phyloP scores from a whole-genome alignment of 331 rosid species.

The Pyracantha coccinea region DNA sequence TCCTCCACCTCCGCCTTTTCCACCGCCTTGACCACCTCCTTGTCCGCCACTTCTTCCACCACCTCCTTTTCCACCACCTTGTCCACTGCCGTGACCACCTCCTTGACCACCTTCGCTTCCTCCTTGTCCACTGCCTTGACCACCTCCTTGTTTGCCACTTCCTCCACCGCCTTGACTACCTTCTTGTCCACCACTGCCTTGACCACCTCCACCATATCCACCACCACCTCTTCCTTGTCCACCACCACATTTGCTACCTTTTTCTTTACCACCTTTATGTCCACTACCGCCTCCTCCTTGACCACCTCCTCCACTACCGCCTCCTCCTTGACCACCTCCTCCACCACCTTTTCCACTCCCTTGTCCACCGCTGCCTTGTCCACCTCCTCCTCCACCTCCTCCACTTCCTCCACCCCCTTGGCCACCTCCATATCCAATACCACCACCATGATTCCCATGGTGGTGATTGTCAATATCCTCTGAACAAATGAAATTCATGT shows the following conservation, averaged over 20 bases:
- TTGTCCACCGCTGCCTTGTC: background rate
- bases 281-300: background rate
- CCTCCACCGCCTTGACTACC: background rate
- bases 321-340: background rate
- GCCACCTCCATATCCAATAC: background rate
- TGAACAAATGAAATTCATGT: background rate
- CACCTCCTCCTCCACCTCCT: background rate
- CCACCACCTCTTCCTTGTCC: background rate
- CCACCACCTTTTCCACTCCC: background rate
- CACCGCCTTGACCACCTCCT: background rate
- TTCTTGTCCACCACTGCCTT: background rate
- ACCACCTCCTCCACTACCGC: background rate
- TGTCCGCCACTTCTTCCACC: background rate
- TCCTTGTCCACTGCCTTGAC: background rate
- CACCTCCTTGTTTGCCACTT: background rate
- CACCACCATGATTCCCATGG: background rate
- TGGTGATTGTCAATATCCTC: background rate
- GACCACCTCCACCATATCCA: background rate
- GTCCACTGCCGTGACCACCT: background rate
- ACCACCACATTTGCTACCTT: too few relatives aligned
- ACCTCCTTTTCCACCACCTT: background rate
- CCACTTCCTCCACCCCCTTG: background rate
- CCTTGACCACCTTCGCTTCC: background rate
- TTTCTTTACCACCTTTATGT: too few relatives aligned
- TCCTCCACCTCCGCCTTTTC: background rate